Conservation (phyloP, 129 eudicot genomes). For the Ambrosia trifida region DNA sequence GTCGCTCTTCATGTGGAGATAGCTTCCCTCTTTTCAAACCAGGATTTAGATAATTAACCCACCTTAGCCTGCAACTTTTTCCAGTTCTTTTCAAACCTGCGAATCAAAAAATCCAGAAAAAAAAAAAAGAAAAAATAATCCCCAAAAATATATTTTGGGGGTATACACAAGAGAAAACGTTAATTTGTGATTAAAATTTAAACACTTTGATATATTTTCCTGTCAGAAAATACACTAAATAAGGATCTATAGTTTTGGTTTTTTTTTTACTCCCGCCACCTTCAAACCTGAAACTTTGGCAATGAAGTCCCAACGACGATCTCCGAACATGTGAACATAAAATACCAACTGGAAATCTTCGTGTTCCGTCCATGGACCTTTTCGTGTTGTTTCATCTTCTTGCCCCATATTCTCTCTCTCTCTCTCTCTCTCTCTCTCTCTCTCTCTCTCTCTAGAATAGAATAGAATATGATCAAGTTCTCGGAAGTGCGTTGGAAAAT, state of each 20-base stretch:
- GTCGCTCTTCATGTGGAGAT: constrained; percentile 79
- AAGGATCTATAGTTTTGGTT: constrained; percentile 29
- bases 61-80: constrained; percentile 87
- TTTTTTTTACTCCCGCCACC: constrained; percentile 88
- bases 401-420: constrained; percentile 39
- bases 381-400: constrained; percentile 50
- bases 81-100: constrained; percentile 79
- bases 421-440: constrained; percentile 10
- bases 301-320: constrained; percentile 91
- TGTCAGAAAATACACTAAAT: constrained; percentile 11
- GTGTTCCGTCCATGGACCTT: constrained; percentile 93
- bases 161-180: constrained; percentile 25
- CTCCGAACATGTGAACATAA: constrained; percentile 77
- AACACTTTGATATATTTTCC: constrained; percentile 22
- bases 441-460: constrained; percentile 19
- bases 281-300: constrained; percentile 98
- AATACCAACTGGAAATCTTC: constrained; percentile 73
- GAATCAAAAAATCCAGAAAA: constrained; percentile 17
- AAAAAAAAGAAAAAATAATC: constrained; percentile 27
- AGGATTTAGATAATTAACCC: constrained; percentile 94
- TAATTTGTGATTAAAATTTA: constrained; percentile 25
- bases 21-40: constrained; percentile 84
- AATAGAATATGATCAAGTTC: background rate
- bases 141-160: constrained; percentile 35
- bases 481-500: constrained; percentile 21